Evolutionary conservation across 202 grass and related monocot species (phyloP), one percentile per base, ranked within the genome.

Genomic region (Panicum virgatum): DNA sequence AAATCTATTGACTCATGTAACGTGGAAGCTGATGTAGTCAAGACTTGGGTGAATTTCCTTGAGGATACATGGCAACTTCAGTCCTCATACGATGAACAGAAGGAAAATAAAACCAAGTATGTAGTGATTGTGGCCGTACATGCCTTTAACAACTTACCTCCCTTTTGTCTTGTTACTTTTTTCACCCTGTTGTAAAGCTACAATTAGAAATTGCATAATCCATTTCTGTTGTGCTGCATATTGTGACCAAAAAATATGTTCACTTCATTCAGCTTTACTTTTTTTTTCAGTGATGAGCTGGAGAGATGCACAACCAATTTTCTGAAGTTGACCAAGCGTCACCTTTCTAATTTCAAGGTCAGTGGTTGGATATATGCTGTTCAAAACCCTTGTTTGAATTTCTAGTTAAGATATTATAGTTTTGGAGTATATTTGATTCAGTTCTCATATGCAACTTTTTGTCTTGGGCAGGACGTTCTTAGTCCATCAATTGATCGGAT

Each of bases 1-100:
- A 94, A 86, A 93, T 96, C 89, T 86, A 83, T 98, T 53, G 83
- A 91, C 64, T 98, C 92, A 43, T 98, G 90, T 80, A 98, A 93
- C 83, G 67, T 86, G 74, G 96, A 98, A 86, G 85, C 83, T 67
- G 85, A 83, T 81, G 85, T 98, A 79, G 90, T 98, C 51, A 88
- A 96, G 69, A 93, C 93, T 51, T 98, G 96, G 96, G 86, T 98
- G 76, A 96, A 96, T 88, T 98, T 98, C 72, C 94, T 98, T 18
- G 96, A 98, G 78, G 96, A 96, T 88, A 96, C 96, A 36, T 98
- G 96, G 96, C 83, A 82, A 81, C 91, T 98, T 53, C 90, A 96
- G 70, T 92, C 90, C 5, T 93, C 87, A 64, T 86, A 93, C 57
- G 82, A 85, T 61, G 96, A 98, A 82, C 75, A 88, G 36, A 98